Percentiles rank a stretch among this genome's conserved stretches.
These are phyloP conservation scores for Furcasterigmium sp. DNA, from an alignment of 2,329 filamentous ascomycete species.

Conservation along the genomic window DNA sequence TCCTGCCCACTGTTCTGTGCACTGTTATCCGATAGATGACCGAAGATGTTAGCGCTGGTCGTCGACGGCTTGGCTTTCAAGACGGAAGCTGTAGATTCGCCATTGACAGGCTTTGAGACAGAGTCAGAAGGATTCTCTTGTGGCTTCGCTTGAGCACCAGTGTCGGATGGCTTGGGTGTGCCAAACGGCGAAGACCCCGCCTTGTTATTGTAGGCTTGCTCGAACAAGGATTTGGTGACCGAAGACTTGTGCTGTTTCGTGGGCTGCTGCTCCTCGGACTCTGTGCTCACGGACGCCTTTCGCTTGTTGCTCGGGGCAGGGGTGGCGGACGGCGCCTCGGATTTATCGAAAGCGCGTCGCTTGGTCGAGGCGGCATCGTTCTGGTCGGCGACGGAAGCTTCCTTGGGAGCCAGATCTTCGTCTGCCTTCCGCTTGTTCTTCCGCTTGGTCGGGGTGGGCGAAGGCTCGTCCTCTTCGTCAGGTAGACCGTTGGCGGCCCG, in stretches of 20 bases:
- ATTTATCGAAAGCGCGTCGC: slow-evolving; percentile 38
- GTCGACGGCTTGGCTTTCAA: slow-evolving; percentile 19
- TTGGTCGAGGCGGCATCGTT: slow-evolving; percentile 38
- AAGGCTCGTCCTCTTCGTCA: slow-evolving; percentile 35
- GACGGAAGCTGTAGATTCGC: slow-evolving; percentile 35
- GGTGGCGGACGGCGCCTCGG: slow-evolving; percentile 23
- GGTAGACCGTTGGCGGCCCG: slow-evolving; percentile 50
- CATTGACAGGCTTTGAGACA: slow-evolving; percentile 27
- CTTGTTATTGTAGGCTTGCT: slow-evolving; percentile 50
- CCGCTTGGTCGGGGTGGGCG: slow-evolving; percentile 38
- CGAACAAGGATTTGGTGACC: slow-evolving; percentile 50
- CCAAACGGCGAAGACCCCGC: background rate
- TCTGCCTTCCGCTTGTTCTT: slow-evolving; percentile 59
- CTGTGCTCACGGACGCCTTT: slow-evolving; percentile 39
- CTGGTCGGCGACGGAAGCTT: slow-evolving; percentile 24
- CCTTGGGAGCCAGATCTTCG: slow-evolving; percentile 37
- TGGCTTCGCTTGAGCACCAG: slow-evolving; percentile 2
- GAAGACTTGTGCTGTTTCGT: slow-evolving; percentile 43
- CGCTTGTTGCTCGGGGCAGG: slow-evolving; percentile 43
- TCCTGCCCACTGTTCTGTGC: slow-evolving; percentile 48
- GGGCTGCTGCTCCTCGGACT: slow-evolving; percentile 40
- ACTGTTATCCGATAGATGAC: slow-evolving; percentile 52
- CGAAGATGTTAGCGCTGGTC: slow-evolving; percentile 47
- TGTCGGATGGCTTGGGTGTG: too few relatives aligned
- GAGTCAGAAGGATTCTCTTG: slow-evolving; percentile 24